Evolutionary conservation across 2,329 filamentous ascomycete species (phyloP).

Genomic region (Penicillium sp.): DNA sequence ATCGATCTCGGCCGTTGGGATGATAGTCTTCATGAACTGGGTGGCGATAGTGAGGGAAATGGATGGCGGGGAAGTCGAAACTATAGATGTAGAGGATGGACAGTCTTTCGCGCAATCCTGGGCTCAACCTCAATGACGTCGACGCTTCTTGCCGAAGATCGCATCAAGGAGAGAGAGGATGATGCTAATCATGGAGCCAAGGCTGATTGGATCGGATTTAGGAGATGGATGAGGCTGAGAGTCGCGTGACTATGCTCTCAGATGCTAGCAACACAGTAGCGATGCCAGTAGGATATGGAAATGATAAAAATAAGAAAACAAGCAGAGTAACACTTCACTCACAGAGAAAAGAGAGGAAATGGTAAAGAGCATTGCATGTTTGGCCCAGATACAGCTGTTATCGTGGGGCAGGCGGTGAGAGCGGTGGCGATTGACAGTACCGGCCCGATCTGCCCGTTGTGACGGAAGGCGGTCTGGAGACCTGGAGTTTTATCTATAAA

Average conservation of each 20-base stretch:
- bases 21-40: constrained; percentile 34
- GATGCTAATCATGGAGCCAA: constrained; percentile 14
- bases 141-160: constrained; percentile 13
- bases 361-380: constrained; percentile 1
- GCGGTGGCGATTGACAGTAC: constrained; percentile 8
- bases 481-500: too few relatives aligned
- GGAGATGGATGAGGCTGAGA: constrained; percentile 2
- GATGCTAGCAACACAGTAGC: background rate
- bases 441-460: constrained; percentile 6
- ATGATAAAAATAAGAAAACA: background rate
- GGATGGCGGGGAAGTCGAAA: background rate
- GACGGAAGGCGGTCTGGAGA: too few relatives aligned
- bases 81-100: background rate
- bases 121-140: constrained; percentile 7
- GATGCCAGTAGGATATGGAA: background rate
- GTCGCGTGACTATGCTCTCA: background rate
- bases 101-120: background rate
- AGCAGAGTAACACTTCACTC: background rate
- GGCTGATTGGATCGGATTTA: background rate
- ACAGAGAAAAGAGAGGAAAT: background rate
- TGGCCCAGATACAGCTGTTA: constrained; percentile 5
- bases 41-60: constrained; percentile 15
- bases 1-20: constrained; percentile 35
- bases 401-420: constrained; percentile 9
- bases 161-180: constrained; percentile 8